Conservation (phyloP, 1,139 yeast species). For the Pichia norvegensis region DNA sequence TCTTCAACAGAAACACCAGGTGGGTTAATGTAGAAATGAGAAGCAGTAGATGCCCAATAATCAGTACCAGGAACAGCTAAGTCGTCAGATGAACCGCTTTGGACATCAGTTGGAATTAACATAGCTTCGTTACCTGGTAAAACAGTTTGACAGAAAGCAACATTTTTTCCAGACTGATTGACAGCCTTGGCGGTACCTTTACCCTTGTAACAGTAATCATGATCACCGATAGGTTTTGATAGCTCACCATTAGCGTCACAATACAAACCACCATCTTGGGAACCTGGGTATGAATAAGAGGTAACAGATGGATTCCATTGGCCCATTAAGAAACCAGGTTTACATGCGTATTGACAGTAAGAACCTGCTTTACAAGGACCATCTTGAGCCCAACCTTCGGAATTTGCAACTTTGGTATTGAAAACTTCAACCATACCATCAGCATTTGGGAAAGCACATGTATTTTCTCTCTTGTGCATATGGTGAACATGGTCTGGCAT, state of each 20-base stretch:
- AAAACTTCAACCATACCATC: constrained; percentile 57
- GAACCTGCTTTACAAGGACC: constrained; percentile 64
- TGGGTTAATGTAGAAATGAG: constrained; percentile 79
- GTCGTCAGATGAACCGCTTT: constrained; percentile 36
- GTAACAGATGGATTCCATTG: constrained; percentile 66
- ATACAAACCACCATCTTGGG: constrained; percentile 73
- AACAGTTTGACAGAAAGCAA: constrained; percentile 88
- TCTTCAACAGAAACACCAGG: constrained; percentile 75
- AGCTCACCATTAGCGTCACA: constrained; percentile 66
- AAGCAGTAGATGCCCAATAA: constrained; percentile 56
- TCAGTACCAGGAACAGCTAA: constrained; percentile 81
- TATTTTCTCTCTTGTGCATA: constrained; percentile 26
- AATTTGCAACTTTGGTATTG: constrained; percentile 41
- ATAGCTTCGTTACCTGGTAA: constrained; percentile 90
- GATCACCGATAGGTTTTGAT: constrained; percentile 52
- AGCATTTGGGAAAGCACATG: constrained; percentile 61
- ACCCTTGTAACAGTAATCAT: constrained; percentile 67
- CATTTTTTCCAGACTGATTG: constrained; percentile 46
- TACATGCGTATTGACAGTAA: constrained; percentile 85
- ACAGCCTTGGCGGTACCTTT: constrained; percentile 59
- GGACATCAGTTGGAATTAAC: constrained; percentile 75
- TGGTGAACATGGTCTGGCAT: constrained; percentile 23
- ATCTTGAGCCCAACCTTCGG: constrained; percentile 88
- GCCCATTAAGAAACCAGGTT: constrained; percentile 73
- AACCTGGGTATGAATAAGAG: constrained; percentile 55